These are phyloP conservation scores for Rhizophagus clarus DNA, from an alignment of 192 early-diverging fungal genomes.

Conservation along the genomic window DNA sequence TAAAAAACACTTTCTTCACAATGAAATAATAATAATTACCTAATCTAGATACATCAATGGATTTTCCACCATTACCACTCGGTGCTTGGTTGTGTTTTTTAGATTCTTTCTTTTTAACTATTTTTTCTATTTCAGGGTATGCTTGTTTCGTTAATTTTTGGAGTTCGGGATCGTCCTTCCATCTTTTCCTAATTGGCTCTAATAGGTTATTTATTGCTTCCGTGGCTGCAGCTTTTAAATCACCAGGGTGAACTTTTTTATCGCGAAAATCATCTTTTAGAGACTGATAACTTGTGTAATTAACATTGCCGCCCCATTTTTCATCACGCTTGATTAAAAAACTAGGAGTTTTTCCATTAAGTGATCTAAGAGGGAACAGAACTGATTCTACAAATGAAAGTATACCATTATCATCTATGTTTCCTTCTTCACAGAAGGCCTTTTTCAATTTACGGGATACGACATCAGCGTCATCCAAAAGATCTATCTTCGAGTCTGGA, in stretches of 20 bases:
- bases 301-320: slow-evolving; percentile 88
- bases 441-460: slow-evolving; percentile 88
- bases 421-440: slow-evolving; percentile 98
- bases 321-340: slow-evolving; percentile 79
- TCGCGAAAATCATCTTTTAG: slow-evolving; percentile 87
- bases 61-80: background rate
- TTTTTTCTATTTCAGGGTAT: slow-evolving; percentile 71
- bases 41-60: slow-evolving; percentile 18
- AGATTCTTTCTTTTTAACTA: slow-evolving; percentile 38
- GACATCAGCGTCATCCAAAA: slow-evolving; percentile 81
- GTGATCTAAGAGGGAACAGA: slow-evolving; percentile 84
- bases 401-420: slow-evolving; percentile 88
- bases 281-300: slow-evolving; percentile 68
- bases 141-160: slow-evolving; percentile 74
- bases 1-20: background rate
- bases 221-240: slow-evolving; percentile 87
- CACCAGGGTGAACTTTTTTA: slow-evolving; percentile 89
- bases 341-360: slow-evolving; percentile 55
- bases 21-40: background rate
- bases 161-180: slow-evolving; percentile 67
- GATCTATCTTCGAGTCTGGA: slow-evolving; percentile 95
- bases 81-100: slow-evolving; percentile 22
- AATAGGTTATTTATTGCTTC: slow-evolving; percentile 84
- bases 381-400: slow-evolving; percentile 89
- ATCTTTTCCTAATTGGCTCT: slow-evolving; percentile 83